Evolutionary conservation across 306 rosid genomes (phyloP), one percentile per base, ranked within the genome.

Genomic region (Castanopsis chinensis): DNA sequence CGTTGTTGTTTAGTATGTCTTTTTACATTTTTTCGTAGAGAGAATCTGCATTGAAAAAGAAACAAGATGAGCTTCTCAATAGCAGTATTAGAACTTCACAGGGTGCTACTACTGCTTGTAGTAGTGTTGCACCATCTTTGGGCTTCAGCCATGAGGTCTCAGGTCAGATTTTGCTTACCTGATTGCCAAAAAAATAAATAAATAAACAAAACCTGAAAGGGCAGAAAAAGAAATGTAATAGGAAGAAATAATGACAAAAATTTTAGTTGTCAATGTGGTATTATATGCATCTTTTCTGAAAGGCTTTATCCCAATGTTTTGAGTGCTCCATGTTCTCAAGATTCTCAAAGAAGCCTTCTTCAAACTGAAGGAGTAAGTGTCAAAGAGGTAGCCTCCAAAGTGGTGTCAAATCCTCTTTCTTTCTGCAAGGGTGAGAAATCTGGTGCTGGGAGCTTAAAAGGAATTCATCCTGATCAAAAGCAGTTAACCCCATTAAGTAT

Each of bases 251-350:
- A 64, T 43, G 57, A 68, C 15, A 75, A 2, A 74, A 75, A 15
- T 56, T 61, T 12, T 81, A 59, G 71, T 80, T 86, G 73, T 81
- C 81, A 73, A 71, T 75, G 65, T 18, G 55, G 69, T 83, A 78
- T 84, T 78, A 71, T 85, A 78, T 85, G 79, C 67, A 17, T 81
- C 74, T 71, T 74, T 79, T 49, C 85, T 83, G 82, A 78, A 69
- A 71, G 86, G 73, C 79, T 76, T 83, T 84, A 85, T 87, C 84
- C 85, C 83, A 89, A 90, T 83, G 86, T 78, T 87, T 71, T 81
- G 88, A 90, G 91, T 89, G 85, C 79, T 90, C 91, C 88, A 85
- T 85, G 88, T 88, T 88, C 86, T 87, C 85, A 91, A 91, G 92
- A 81, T 86, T 85, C 78, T 18, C 77, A 77, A 81, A 86, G 79